Base-by-base conservation (phyloP, 768 basidiomycete species). In the Coprinopsis strossmayeri region DNA sequence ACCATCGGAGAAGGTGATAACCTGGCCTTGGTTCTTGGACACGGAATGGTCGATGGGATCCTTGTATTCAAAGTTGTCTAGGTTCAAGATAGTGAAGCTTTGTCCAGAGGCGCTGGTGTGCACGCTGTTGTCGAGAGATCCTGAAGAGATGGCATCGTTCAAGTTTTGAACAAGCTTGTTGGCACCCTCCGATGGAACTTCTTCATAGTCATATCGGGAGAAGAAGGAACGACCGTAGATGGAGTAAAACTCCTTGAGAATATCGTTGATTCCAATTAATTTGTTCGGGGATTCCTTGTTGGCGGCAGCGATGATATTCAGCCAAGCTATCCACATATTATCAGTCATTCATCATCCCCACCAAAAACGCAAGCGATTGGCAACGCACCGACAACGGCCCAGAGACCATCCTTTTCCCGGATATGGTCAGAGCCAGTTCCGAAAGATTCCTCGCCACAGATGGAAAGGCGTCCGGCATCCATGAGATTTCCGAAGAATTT, bases 381-480 rank as follows among this genome's bases (percentile, higher is more conserved):
- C n/a, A 23, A 68, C 89, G 62, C 55, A 90, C 92, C 94, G 38
- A 97, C 74, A 55, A 99, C 76, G 42, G 96, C 96, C 96, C 96
- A 99, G 40, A 99, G 72, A 55, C 96, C 96, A 59, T 99, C 96
- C 77, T 99, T 99, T 74, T 99, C 96, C 53, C 96, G 89, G 59
- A 99, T 95, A 67, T 99, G 96, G 68, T 99, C 96, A 12, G 95
- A 98, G n/a, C 96, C 96, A 5, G 96, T 99, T 49, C 96, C 96
- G 65, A 99, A 99, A 2, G 91, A 94, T 70, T 99, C 96, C 65
- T 99, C 96, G 49, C 96, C 96, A 60, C 96, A 99, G 62, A 99
- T 98, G 43, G 95, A 97, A 43, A 99, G 79, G 37, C 91, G 79
- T 0, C 94, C 95, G 17, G 96, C 96, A 64, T 99, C 96, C 96